Evolutionary conservation across 2,329 filamentous ascomycete species (phyloP).

Genomic region (Sporothrix globosa): DNA sequence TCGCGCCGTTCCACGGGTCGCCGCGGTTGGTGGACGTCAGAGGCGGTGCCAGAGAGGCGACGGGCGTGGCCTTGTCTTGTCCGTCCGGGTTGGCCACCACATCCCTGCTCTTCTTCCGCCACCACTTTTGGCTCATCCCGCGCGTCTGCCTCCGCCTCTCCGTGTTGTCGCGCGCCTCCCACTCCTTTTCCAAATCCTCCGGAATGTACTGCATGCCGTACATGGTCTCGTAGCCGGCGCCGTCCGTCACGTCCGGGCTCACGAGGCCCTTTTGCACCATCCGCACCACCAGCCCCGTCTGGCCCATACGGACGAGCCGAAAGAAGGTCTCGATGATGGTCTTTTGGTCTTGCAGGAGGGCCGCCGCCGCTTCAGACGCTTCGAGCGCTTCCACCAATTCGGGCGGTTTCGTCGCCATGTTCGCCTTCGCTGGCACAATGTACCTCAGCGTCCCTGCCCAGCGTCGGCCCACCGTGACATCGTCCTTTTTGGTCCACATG

Average conservation of each 20-base stretch:
- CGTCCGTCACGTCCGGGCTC: constrained; percentile 45
- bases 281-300: constrained; percentile 41
- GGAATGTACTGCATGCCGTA: background rate
- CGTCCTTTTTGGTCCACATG: constrained; percentile 17
- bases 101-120: background rate
- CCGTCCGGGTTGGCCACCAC: background rate
- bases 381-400: background rate
- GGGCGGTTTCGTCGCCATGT: background rate
- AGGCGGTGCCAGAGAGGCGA: background rate
- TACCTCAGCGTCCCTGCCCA: background rate
- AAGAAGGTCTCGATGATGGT: constrained; percentile 32
- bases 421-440: background rate
- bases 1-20: constrained; percentile 38
- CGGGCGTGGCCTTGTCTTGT: background rate
- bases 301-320: constrained; percentile 26
- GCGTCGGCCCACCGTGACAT: background rate
- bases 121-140: background rate
- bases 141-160: background rate
- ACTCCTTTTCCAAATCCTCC: background rate
- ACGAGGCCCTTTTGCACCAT: constrained; percentile 45
- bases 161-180: background rate
- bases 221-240: constrained; percentile 15
- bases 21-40: background rate
- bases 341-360: constrained; percentile 34
- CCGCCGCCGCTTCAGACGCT: constrained; percentile 1